Evolutionary conservation across 2,329 filamentous ascomycete species (phyloP), one percentile per base, ranked within the genome.

Genomic region (Chrysoporthe austroafricana): DNA sequence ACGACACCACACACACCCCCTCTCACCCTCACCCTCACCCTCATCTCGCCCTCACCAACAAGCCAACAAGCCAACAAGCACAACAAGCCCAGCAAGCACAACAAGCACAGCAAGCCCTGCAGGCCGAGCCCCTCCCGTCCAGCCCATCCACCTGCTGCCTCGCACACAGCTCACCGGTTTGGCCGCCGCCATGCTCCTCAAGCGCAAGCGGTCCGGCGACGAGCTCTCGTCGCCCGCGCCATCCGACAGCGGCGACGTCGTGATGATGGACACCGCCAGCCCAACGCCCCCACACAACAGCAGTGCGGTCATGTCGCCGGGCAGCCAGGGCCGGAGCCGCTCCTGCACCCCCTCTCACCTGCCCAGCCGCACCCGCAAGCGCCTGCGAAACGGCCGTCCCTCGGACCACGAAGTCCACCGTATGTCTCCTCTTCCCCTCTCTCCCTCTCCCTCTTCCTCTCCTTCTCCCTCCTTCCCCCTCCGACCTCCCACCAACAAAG

Each of bases 161-260:
- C 26, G 26, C 26, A 26, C 26, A 2, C 26, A 26, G 26, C 26
- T 26, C 26, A 26, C 26, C 26, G 26, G 26, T 26, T 2, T 26
- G 26, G 26, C 26, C 26, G 26, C 26, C 26, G 26, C 26, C 26
- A 88, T 87, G 85, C 76, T 83, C 36, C 79, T 88, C 74, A 90
- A 90, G 76, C 87, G 88, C 77, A 90, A 90, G 80, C 84, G 87
- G 56, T 90, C 87, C 72, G 82, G 84, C 66, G 86, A 85, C 32
- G 86, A 88, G 74, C 79, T 88, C 68, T 84, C 68, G 21, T 36
- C 81, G 60, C 76, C 81, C 32, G 70, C 77, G 8, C 78, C 73
- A 42, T 71, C 76, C 54, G 66, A 62, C 69, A 69, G 60, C 52
- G 74, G 76, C 70, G 74, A 74, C 62, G 77, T 79, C 68, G 68